Conservation (phyloP, 257 asterid genomes). For the Ballota nigra region DNA sequence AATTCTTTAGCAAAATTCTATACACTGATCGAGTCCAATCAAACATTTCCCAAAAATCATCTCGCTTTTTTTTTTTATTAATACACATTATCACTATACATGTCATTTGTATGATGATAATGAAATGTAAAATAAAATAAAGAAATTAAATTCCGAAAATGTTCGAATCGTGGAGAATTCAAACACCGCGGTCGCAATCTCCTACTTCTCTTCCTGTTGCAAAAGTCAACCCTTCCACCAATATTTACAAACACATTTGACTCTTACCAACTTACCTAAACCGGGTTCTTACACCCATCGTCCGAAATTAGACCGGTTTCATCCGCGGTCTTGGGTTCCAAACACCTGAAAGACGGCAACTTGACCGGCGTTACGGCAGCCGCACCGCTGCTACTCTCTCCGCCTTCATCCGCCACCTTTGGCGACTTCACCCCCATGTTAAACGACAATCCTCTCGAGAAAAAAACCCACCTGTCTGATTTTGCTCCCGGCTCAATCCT, state of each 20-base stretch:
- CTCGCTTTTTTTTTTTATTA: background rate
- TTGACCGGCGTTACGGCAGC: slow-evolving; percentile 32
- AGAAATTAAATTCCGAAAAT: background rate
- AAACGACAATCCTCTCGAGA: slow-evolving; percentile 48
- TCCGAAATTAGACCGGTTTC: slow-evolving; percentile 37
- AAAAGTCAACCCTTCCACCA: slow-evolving; percentile 16
- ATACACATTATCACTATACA: background rate
- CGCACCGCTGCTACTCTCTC: slow-evolving; percentile 33
- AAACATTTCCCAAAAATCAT: background rate
- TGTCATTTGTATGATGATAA: background rate
- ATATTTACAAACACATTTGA: background rate
- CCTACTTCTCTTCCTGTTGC: background rate
- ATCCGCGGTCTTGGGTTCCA: slow-evolving; percentile 61
- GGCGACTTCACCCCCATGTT: slow-evolving; percentile 51
- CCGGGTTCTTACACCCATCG: slow-evolving; percentile 40
- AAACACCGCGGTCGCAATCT: background rate
- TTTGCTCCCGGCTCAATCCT: slow-evolving; percentile 36
- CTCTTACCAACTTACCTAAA: slow-evolving; percentile 19
- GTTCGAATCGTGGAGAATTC: background rate
- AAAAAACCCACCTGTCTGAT: slow-evolving; percentile 75
- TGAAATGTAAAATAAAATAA: background rate
- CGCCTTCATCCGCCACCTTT: slow-evolving; percentile 39
- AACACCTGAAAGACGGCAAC: slow-evolving; percentile 64
- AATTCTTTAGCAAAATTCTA: too few species aligned
- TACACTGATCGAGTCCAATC: background rate